These are phyloP conservation scores for Salix udensis DNA, from an alignment of 345 rosid species.

Conservation along the genomic window DNA sequence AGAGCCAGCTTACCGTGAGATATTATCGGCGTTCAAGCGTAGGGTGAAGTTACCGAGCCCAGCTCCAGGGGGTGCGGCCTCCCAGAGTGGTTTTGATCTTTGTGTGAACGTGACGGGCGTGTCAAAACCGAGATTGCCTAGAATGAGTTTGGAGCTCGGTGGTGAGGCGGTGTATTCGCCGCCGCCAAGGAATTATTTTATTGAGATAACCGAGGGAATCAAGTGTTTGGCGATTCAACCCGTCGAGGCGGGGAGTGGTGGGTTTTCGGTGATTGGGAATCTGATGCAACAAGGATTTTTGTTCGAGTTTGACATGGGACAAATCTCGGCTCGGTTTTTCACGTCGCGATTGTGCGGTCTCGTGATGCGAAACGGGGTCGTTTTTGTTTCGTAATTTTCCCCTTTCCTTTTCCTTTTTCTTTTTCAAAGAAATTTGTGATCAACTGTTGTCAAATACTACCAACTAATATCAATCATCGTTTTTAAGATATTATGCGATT, in stretches of 20 bases:
- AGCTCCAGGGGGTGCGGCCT: constrained; percentile 6
- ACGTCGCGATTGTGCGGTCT: constrained; percentile 60
- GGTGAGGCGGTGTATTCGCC: constrained; percentile 57
- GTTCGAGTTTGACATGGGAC: constrained; percentile 71
- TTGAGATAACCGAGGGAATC: constrained; percentile 52
- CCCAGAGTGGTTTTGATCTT: constrained; percentile 64
- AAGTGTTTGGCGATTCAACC: constrained; percentile 70
- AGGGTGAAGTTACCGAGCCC: constrained; percentile 45
- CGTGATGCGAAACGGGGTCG: constrained; percentile 20
- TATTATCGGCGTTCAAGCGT: constrained; percentile 43
- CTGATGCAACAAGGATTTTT: constrained; percentile 91
- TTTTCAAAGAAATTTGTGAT: background rate
- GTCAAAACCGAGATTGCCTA: constrained; percentile 42
- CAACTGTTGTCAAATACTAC: constrained; percentile 1
- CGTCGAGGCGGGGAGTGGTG: constrained; percentile 32
- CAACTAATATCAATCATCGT: background rate
- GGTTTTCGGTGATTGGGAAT: constrained; percentile 78
- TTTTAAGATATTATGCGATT: too few relatives aligned
- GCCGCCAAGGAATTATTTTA: constrained; percentile 74
- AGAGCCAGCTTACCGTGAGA: constrained; percentile 47
- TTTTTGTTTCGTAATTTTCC: background rate
- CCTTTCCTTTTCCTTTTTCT: background rate
- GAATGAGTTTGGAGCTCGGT: constrained; percentile 45
- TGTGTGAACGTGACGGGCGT: constrained; percentile 63
- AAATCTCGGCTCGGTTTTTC: constrained; percentile 72